Evolutionary conservation across 2,329 filamentous ascomycete genomes (phyloP).

Genomic region (Diaporthe vexans): DNA sequence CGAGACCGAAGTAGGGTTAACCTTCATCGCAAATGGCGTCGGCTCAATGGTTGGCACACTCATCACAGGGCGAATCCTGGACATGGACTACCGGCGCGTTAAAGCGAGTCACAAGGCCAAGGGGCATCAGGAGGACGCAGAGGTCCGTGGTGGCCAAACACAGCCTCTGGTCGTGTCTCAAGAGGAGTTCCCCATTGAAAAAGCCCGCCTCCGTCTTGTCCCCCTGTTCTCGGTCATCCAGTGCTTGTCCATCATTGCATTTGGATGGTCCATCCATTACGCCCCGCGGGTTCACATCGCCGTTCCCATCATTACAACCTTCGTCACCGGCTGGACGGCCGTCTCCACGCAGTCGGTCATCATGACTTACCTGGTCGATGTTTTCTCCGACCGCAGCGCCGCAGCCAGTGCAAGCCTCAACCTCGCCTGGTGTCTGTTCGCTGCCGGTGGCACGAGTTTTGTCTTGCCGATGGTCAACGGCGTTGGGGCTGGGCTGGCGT

Average conservation of each 20-base stretch:
- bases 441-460: conserved; percentile 66
- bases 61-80: conserved; percentile 68
- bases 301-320: conserved; percentile 61
- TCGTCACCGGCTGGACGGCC: conserved; percentile 65
- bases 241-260: conserved; percentile 54
- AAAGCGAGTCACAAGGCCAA: neutral
- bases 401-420: conserved; percentile 71
- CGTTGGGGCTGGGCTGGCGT: conserved; percentile 66
- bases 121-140: conserved; percentile 61
- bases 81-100: conserved; percentile 74
- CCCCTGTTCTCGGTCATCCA: conserved; percentile 57
- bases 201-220: conserved; percentile 51
- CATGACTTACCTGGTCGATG: conserved; percentile 63
- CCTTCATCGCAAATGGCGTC: conserved; percentile 64
- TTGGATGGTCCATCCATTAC: conserved; percentile 65
- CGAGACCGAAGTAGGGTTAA: conserved; percentile 67
- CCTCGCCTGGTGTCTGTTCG: conserved; percentile 67
- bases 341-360: conserved; percentile 66
- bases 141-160: conserved; percentile 67
- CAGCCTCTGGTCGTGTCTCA: conserved; percentile 54
- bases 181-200: neutral
- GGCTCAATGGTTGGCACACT: conserved; percentile 63
- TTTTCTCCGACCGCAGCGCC: conserved; percentile 66
- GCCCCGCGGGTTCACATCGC: conserved; percentile 55
- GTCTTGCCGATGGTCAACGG: conserved; percentile 66